Evolutionary conservation across 768 basidiomycete species (phyloP).

Genomic region (Baorangia bicolor): DNA sequence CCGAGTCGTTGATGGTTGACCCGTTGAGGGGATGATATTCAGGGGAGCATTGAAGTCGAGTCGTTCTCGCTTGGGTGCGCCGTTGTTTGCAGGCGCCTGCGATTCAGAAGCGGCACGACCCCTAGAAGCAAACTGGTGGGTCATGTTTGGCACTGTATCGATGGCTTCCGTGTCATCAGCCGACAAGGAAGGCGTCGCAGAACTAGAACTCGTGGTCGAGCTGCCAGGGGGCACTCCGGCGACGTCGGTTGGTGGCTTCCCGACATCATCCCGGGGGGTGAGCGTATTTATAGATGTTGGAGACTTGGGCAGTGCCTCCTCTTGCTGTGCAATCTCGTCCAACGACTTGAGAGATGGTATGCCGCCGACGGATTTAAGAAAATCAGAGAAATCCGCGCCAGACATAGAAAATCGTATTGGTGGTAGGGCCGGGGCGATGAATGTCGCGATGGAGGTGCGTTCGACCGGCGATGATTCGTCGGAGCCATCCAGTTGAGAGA

Average conservation of each 20-base stretch:
- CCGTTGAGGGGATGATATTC: constrained; percentile 8
- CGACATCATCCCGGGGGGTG: constrained; percentile 5
- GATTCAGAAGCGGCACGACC: constrained; percentile 36
- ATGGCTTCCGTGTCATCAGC: constrained; percentile 4
- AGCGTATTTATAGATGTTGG: constrained; percentile 22
- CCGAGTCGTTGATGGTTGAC: constrained; percentile 25
- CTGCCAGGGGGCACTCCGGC: not conserved
- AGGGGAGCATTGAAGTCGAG: constrained; percentile 27
- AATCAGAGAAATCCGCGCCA: constrained; percentile 75
- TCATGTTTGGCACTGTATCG: constrained; percentile 16
- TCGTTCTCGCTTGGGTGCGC: constrained; percentile 18
- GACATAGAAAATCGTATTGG: constrained; percentile 91
- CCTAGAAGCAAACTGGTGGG: constrained; percentile 13
- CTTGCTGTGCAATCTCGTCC: constrained; percentile 44
- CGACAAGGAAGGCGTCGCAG: not conserved
- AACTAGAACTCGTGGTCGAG: not conserved
- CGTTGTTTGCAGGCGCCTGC: constrained; percentile 15
- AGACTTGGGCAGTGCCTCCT: constrained; percentile 33
- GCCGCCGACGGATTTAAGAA: constrained; percentile 60
- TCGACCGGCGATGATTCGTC: constrained; percentile 67
- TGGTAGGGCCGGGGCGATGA: constrained; percentile 84
- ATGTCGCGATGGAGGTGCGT: constrained; percentile 67
- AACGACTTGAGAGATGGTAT: constrained; percentile 46
- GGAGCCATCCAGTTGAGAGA: constrained; percentile 38
- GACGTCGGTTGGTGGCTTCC: not conserved